Evolutionary conservation across 345 rosid species (phyloP).

Genomic region (Abelmoschus esculentus): DNA sequence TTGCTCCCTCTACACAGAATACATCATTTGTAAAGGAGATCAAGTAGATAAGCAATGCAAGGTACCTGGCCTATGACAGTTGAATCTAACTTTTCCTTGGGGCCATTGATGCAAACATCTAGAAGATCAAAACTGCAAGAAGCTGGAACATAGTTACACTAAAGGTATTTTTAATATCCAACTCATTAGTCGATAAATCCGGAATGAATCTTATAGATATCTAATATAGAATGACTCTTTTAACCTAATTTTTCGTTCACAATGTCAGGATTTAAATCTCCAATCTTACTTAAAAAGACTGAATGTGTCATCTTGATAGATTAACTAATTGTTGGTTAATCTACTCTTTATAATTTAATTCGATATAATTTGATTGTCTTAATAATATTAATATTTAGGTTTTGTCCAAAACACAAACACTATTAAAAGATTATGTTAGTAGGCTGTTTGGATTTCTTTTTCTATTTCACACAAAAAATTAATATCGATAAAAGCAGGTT

Average conservation of each 20-base stretch:
- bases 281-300: too few relatives aligned
- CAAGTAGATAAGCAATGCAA: conserved; percentile 5
- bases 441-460: too few relatives aligned
- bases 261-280: too few relatives aligned
- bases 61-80: conserved; percentile 93
- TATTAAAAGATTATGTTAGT: not conserved
- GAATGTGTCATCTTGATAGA: too few relatives aligned
- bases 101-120: conserved; percentile 83
- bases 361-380: not conserved
- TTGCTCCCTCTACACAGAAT: not conserved
- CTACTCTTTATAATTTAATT: too few relatives aligned
- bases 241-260: not conserved
- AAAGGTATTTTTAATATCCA: not conserved
- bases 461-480: too few relatives aligned
- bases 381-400: not conserved
- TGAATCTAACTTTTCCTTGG: conserved; percentile 91
- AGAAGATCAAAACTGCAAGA: conserved; percentile 77
- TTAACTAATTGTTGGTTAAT: too few relatives aligned
- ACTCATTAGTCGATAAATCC: too few relatives aligned
- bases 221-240: too few relatives aligned
- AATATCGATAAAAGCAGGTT: too few relatives aligned
- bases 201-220: too few relatives aligned
- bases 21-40: not conserved
- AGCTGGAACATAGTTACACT: conserved; percentile 13
- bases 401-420: not conserved